A percentile compares a stretch with the other conserved stretches of the same genome.
These are phyloP conservation scores for Recurvomyces mirabilis DNA, from an alignment of 495 filamentous ascomycete genomes.

Conservation along the genomic window DNA sequence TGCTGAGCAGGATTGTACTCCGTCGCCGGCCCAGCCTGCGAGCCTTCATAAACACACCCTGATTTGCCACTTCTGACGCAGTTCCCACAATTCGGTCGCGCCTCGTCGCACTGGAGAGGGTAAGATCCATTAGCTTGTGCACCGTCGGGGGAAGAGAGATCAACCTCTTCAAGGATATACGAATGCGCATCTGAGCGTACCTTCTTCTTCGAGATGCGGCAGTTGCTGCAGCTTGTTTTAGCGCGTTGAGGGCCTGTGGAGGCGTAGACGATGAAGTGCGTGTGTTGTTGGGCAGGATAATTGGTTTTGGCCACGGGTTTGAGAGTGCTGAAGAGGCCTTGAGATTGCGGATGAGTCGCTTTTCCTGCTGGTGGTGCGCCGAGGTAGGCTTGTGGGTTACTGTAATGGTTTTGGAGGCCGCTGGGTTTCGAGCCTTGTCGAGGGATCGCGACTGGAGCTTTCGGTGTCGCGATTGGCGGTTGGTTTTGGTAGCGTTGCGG, in stretches of 20 bases:
- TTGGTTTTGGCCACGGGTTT: slow-evolving; percentile 7
- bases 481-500: neutral
- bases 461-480: neutral
- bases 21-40: no score
- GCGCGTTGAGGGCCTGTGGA: neutral
- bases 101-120: slow-evolving; percentile 4
- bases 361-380: neutral
- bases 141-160: no score
- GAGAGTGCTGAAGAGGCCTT: slow-evolving; percentile 9
- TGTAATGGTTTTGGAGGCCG: neutral
- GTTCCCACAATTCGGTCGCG: slow-evolving; percentile 3
- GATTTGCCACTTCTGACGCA: slow-evolving; percentile 3
- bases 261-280: slow-evolving; percentile 9
- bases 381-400: neutral
- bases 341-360: neutral
- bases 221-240: slow-evolving; percentile 10
- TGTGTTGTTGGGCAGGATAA: neutral
- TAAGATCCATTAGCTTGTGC: neutral
- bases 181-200: no score
- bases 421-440: neutral
- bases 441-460: slow-evolving; percentile 5
- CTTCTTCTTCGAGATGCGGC: slow-evolving; percentile 11
- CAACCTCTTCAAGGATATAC: no score
- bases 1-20: no score
- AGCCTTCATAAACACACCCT: slow-evolving; percentile 4